A percentile compares a stretch with the other conserved stretches of the same genome.
These are phyloP conservation scores for Ramaria rubella DNA, from an alignment of 768 basidiomycete species.

Conservation along the genomic window DNA sequence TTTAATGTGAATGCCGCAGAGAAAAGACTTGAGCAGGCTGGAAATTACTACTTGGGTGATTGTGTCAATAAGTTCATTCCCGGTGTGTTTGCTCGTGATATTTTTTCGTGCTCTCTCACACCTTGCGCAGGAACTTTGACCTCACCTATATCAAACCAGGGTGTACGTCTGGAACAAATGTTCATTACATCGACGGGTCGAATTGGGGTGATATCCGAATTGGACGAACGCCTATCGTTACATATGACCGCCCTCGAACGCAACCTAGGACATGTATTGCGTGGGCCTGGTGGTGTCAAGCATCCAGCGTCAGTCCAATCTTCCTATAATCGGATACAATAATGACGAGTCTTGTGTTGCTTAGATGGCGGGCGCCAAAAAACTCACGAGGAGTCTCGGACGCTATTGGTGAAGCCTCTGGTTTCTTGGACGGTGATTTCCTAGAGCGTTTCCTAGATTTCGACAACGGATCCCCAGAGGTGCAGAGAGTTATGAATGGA, in stretches of 20 bases:
- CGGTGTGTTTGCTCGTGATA: slow-evolving; percentile 34
- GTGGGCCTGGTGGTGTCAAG: slow-evolving; percentile 46
- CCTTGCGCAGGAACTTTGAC: background rate
- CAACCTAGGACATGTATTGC: slow-evolving; percentile 55
- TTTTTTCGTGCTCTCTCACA: background rate
- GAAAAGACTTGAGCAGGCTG: slow-evolving; percentile 51
- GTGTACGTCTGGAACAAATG: slow-evolving; percentile 51
- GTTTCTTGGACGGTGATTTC: slow-evolving; percentile 88
- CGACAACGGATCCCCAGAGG: slow-evolving; percentile 31
- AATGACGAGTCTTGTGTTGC: background rate
- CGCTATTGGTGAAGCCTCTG: slow-evolving; percentile 47
- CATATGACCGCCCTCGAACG: slow-evolving; percentile 66
- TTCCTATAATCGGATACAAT: background rate
- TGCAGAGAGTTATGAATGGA: slow-evolving; percentile 52
- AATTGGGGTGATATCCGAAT: slow-evolving; percentile 65
- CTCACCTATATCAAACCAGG: slow-evolving; percentile 25
- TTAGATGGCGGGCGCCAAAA: slow-evolving; percentile 67
- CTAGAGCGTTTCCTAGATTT: slow-evolving; percentile 58
- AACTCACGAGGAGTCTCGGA: slow-evolving; percentile 51
- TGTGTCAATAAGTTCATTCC: slow-evolving; percentile 67
- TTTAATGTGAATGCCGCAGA: slow-evolving; percentile 46
- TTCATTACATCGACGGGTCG: slow-evolving; percentile 76
- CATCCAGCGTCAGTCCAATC: slow-evolving; percentile 50
- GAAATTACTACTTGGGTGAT: slow-evolving; percentile 70
- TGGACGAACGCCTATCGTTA: slow-evolving; percentile 46